Evolutionary conservation across 495 filamentous ascomycete species (phyloP).

Genomic region (Daldinia caldariorum): DNA sequence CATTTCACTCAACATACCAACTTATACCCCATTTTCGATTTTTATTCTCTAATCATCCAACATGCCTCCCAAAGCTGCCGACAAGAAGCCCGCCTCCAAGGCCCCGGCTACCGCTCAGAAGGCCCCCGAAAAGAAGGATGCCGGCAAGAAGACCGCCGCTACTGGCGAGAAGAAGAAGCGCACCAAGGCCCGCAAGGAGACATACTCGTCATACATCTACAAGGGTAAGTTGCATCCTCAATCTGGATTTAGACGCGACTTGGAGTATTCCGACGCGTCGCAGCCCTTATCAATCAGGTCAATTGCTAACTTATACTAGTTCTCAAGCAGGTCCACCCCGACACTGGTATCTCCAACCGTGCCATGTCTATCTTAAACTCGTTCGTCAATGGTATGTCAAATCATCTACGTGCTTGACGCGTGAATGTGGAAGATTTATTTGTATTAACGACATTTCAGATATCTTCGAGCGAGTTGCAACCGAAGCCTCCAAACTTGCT

Average conservation of each 20-base stretch:
- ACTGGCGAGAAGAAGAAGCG: constrained; percentile 99
- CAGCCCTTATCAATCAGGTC: neutral
- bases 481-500: constrained; percentile 97
- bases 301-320: constrained; percentile 62
- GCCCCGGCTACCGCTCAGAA: constrained; percentile 80
- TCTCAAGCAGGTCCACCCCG: constrained; percentile 99
- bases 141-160: constrained; percentile 98
- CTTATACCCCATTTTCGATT: constrained; percentile 27
- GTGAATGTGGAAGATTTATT: constrained; percentile 8
- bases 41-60: constrained; percentile 53
- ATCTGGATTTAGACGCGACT: constrained; percentile 9
- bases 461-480: constrained; percentile 99
- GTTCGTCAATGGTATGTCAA: constrained; percentile 91
- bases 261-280: constrained; percentile 9
- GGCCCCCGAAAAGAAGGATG: constrained; percentile 97
- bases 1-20: constrained; percentile 46
- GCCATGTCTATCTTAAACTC: constrained; percentile 99
- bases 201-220: constrained; percentile 99
- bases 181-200: constrained; percentile 99
- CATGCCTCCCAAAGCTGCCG: constrained; percentile 96
- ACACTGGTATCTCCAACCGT: constrained; percentile 99
- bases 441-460: constrained; percentile 65
- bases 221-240: constrained; percentile 75
- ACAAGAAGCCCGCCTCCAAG: constrained; percentile 99
- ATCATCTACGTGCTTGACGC: constrained; percentile 11